Percentiles rank a stretch among this genome's conserved stretches.
phyloP scores from a whole-genome alignment of 1,139 yeast species.

The Taphrina flavorubra region DNA sequence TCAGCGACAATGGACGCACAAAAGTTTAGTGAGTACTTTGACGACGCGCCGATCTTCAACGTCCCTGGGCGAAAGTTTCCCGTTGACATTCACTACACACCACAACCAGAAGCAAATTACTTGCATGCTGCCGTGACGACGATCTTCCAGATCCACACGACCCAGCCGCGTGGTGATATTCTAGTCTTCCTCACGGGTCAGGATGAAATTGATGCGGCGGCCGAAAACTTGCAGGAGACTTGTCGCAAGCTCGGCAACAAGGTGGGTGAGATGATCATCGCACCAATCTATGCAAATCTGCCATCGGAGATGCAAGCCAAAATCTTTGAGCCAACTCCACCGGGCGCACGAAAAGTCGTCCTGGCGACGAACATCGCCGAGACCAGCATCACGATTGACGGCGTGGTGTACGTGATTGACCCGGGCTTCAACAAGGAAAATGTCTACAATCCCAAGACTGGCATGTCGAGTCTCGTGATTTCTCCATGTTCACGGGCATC shows the following conservation, averaged over 20 bases:
- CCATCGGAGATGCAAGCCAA: slow-evolving; percentile 76
- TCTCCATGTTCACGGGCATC: slow-evolving; percentile 82
- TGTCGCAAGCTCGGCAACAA: slow-evolving; percentile 66
- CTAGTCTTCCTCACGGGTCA: slow-evolving; percentile 86
- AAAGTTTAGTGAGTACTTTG: slow-evolving; percentile 79
- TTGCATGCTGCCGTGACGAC: slow-evolving; percentile 86
- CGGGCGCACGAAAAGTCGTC: slow-evolving; percentile 71
- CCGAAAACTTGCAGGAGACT: slow-evolving; percentile 71
- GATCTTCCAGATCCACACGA: slow-evolving; percentile 76
- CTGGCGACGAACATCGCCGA: slow-evolving; percentile 83
- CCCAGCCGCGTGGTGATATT: slow-evolving; percentile 68
- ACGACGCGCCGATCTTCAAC: slow-evolving; percentile 75
- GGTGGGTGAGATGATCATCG: slow-evolving; percentile 66
- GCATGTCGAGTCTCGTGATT: slow-evolving; percentile 76
- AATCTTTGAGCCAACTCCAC: slow-evolving; percentile 77
- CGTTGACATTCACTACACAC: slow-evolving; percentile 83
- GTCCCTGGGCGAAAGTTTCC: slow-evolving; percentile 87
- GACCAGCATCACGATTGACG: slow-evolving; percentile 81
- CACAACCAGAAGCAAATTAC: slow-evolving; percentile 87
- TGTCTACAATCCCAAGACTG: slow-evolving; percentile 74
- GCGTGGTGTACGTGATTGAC: slow-evolving; percentile 75
- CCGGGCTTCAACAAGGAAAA: slow-evolving; percentile 82
- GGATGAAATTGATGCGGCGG: slow-evolving; percentile 87
- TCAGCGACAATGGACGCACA: slow-evolving; percentile 94
- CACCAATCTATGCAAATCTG: slow-evolving; percentile 86